Base-by-base conservation (phyloP, 2,329 filamentous ascomycete species). In the Graphiopsis chlorocephala region DNA sequence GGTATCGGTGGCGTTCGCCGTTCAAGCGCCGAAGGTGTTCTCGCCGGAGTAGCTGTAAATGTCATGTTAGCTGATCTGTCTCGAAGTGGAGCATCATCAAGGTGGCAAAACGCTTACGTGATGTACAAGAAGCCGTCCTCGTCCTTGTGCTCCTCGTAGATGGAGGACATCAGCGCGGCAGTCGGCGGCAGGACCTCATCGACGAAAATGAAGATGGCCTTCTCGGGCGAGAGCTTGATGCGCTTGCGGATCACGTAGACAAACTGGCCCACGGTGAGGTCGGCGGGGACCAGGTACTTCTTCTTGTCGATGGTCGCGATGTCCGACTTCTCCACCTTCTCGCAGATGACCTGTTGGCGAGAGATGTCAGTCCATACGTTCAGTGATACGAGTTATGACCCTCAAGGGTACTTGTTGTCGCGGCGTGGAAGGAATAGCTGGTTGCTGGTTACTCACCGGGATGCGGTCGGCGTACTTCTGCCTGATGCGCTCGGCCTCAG, bases 291-390 rank as follows among this genome's bases (percentile, higher is more conserved):
- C 57, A 99, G 87, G 78, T 99, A 99, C 85, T 99, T 99, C 89
- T 99, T 99, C 90, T 99, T 99, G 84, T 99, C 95, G 86, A 99
- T 99, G 72, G 95, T 98, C 67, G 95, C 95, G 74, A 99, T 99
- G 78, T 99, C 95, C 68, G 91, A 96, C 84, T 97, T 98, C 83
- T 99, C 95, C 73, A 98, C 94, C 85, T 98, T 98, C 82, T 98
- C 95, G 85, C 95, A 99, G 79, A 99, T 99, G 69, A 99, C 94
- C 93, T 97, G 74, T 66, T 31, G 48, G 11, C 26, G 35, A 52
- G 45, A 14, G 25, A 29, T 33, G 48, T 62, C 26, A 62, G 60
- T 55, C 6, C 12, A 26, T 35, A 62, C 17, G 31, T 20, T 62
- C 28, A 23, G 14, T 17, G 60, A 12, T 45, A 45, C 29, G 59